These are phyloP conservation scores for Boletus vinaceobasis DNA, from an alignment of 768 basidiomycete species.

Conservation along the genomic window DNA sequence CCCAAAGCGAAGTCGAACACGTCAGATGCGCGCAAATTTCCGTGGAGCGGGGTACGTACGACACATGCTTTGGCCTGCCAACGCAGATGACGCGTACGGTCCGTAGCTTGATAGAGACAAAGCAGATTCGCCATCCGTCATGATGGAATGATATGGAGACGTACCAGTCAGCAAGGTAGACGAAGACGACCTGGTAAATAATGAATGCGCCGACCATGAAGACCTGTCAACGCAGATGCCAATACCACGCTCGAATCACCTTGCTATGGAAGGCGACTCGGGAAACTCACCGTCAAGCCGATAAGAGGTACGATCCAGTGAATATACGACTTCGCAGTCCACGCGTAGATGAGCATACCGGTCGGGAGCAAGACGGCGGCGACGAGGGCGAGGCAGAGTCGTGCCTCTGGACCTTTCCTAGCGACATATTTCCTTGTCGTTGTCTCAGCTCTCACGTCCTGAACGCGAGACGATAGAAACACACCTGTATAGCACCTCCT, in stretches of 20 bases:
- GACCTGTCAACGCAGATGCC: conserved; percentile 32
- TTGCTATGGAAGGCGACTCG: background rate
- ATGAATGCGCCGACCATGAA: conserved; percentile 50
- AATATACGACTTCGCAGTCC: conserved; percentile 53
- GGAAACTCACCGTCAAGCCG: conserved; percentile 24
- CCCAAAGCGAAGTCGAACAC: conserved; percentile 16
- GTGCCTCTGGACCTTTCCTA: conserved; percentile 50
- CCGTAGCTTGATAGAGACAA: conserved; percentile 38
- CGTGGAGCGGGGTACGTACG: conserved; percentile 34
- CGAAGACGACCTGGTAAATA: conserved; percentile 57
- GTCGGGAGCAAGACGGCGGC: conserved; percentile 52
- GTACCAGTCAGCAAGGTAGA: conserved; percentile 64
- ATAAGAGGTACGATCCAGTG: conserved; percentile 52
- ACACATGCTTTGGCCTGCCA: conserved; percentile 63
- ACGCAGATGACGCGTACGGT: conserved; percentile 63
- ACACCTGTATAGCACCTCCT: conserved; percentile 50
- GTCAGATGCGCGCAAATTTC: conserved; percentile 2
- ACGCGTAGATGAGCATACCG: conserved; percentile 73
- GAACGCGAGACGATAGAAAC: conserved; percentile 10
- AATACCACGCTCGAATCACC: background rate
- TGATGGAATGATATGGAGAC: conserved; percentile 8
- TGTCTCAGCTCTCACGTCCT: background rate
- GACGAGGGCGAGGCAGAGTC: conserved; percentile 54
- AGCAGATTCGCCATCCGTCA: background rate
- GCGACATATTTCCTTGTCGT: conserved; percentile 27